Conservation (phyloP, 352 stramenopile species). For the Phytophthora aleatoria region DNA sequence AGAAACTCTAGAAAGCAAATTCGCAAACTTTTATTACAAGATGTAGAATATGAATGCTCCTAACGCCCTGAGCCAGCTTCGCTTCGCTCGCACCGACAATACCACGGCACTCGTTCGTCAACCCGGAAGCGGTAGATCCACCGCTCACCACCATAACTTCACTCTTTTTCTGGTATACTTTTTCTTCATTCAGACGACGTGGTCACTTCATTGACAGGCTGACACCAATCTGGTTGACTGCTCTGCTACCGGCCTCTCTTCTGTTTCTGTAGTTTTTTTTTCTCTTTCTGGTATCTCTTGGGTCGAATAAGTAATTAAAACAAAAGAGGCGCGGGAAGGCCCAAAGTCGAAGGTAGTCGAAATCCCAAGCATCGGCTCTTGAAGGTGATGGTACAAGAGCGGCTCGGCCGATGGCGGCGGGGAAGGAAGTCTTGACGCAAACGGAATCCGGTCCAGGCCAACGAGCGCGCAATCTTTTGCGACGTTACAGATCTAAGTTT, state of each 20-base stretch:
- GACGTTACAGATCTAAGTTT: conserved; percentile 77
- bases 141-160: conserved; percentile 1
- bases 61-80: conserved; percentile 23
- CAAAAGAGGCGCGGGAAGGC: conserved; percentile 22
- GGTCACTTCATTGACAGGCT: conserved; percentile 35
- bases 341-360: conserved; percentile 26
- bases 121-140: conserved; percentile 2
- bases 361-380: conserved; percentile 43
- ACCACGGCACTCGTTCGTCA: conserved; percentile 5
- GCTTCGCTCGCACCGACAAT: conserved; percentile 2
- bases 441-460: conserved; percentile 27
- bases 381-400: conserved; percentile 50
- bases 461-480: conserved; percentile 24
- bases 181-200: conserved; percentile 39
- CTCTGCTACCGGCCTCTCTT: conserved; percentile 27
- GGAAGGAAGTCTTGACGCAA: conserved; percentile 16
- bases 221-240: conserved; percentile 11
- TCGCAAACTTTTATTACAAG: conserved; percentile 42
- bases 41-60: conserved; percentile 43
- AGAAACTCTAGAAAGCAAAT: conserved; percentile 5
- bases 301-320: conserved; percentile 41
- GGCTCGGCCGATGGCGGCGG: conserved; percentile 31
- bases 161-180: conserved; percentile 31
- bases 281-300: conserved; percentile 27
- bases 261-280: conserved; percentile 30